Evolutionary conservation across 2,329 filamentous ascomycete species (phyloP), one percentile per base, ranked within the genome.

Genomic region (Geosmithia flava): DNA sequence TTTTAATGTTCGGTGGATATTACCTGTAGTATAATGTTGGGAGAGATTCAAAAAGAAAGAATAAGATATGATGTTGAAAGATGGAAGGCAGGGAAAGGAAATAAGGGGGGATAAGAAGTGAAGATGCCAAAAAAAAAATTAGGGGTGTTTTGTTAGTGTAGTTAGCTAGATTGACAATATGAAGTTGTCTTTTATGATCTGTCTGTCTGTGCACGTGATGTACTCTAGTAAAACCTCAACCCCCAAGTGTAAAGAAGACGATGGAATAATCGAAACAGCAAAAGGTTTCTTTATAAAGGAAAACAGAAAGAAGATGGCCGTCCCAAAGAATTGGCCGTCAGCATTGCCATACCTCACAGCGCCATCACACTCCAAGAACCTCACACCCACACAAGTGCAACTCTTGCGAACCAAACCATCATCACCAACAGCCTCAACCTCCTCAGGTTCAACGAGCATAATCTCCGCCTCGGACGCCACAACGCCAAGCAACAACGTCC

Each of bases 311-410:
- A 41, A 19, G n/a, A 42, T 42, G 40, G 40, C 40, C n/a, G 60
- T 58, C 20, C 77, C 78, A 2, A 74, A 71, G 53, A 80, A 80
- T 60, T 83, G 80, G 80, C 78, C 79, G 0, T 39, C 63, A 3
- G 47, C 63, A 10, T 54, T 81, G 2, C 65, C 68, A 2, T 83
- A 81, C 56, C 69, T 83, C 45, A 66, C 62, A 2, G 54, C 62
- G 2, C 75, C 79, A 2, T 57, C 64, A 3, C 70, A 76, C 59
- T 71, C 71, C 27, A 66, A 66, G 41, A 62, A 67, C 51, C 58
- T 80, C 37, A 65, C 65, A 7, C 57, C 62, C 16, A 17, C 56
- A 1, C 75, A 79, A 47, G 58, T 67, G 13, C 52, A 59, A 19
- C 53, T 60, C 23, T 61, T 76, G 39, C 65, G 62, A 48, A 64